phyloP scores from a whole-genome alignment of 2,329 filamentous ascomycete species.

The Monosporascus cannonballus region DNA sequence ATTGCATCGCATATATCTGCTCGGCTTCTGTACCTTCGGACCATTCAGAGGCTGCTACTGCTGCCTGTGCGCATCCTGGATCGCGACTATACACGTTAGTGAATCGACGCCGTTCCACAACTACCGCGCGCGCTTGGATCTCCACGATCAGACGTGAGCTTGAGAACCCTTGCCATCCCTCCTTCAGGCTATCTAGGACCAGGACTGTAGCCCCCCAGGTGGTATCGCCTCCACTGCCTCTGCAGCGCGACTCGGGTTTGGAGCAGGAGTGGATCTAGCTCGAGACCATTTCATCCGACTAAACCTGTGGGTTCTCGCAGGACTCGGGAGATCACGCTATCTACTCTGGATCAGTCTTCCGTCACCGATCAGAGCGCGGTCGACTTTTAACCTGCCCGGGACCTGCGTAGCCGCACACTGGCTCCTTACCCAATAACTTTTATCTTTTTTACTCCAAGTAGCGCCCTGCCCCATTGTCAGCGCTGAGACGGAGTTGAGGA shows the following conservation, averaged over 20 bases:
- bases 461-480: conserved; percentile 21
- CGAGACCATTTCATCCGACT: conserved; percentile 24
- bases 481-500: conserved; percentile 25
- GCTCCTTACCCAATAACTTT: conserved; percentile 25
- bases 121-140: not conserved
- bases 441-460: conserved; percentile 24
- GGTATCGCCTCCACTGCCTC: conserved; percentile 13
- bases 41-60: not conserved
- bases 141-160: not conserved
- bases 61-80: not conserved
- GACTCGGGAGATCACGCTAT: conserved; percentile 26
- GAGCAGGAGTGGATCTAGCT: conserved; percentile 18
- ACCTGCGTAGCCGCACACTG: conserved; percentile 28
- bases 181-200: conserved; percentile 12
- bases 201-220: conserved; percentile 1
- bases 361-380: conserved; percentile 24
- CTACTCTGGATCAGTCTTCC: conserved; percentile 23
- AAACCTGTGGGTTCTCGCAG: conserved; percentile 16
- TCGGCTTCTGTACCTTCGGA: not conserved
- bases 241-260: conserved; percentile 23
- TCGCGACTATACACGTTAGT: not conserved
- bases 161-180: conserved; percentile 15
- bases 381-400: conserved; percentile 26
- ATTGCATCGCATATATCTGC: not conserved
- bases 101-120: not conserved